A percentile compares a stretch with the other conserved stretches of the same genome.
phyloP scores from a whole-genome alignment of 2,329 filamentous ascomycete genomes.

The Exophiala oligosperma region DNA sequence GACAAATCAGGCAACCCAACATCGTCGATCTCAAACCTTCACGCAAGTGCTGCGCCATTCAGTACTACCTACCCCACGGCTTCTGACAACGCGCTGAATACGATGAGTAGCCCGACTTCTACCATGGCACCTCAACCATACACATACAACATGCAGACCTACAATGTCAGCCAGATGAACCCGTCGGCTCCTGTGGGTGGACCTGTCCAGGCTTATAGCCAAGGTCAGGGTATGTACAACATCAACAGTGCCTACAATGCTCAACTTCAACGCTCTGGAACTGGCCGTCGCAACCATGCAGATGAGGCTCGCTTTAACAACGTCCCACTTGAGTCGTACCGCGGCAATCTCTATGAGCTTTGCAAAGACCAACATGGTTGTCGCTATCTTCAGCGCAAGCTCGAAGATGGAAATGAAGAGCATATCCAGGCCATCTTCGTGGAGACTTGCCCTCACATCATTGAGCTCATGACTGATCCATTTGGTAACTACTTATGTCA shows the following conservation, averaged over 20 bases:
- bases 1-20: constrained; percentile 20
- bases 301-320: constrained; percentile 72
- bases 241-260: constrained; percentile 51
- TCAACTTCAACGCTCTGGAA: constrained; percentile 68
- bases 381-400: constrained; percentile 93
- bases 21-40: constrained; percentile 49
- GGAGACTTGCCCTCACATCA: constrained; percentile 89
- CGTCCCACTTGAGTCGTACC: constrained; percentile 75
- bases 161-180: constrained; percentile 26
- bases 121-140: constrained; percentile 53
- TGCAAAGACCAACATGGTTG: constrained; percentile 99
- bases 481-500: constrained; percentile 99
- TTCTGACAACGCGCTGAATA: constrained; percentile 37
- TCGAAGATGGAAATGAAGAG: constrained; percentile 82
- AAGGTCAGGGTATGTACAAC: constrained; percentile 56
- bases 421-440: constrained; percentile 90
- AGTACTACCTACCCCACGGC: constrained; percentile 58
- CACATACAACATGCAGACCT: constrained; percentile 37
- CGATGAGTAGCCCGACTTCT: constrained; percentile 34
- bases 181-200: constrained; percentile 31
- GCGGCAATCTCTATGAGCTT: constrained; percentile 80
- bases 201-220: constrained; percentile 44
- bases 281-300: constrained; percentile 63
- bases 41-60: constrained; percentile 78
- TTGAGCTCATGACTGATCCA: constrained; percentile 97